Evolutionary conservation across 2,329 filamentous ascomycete genomes (phyloP), one percentile per base, ranked within the genome.

Genomic region (Drechslera avenae): DNA sequence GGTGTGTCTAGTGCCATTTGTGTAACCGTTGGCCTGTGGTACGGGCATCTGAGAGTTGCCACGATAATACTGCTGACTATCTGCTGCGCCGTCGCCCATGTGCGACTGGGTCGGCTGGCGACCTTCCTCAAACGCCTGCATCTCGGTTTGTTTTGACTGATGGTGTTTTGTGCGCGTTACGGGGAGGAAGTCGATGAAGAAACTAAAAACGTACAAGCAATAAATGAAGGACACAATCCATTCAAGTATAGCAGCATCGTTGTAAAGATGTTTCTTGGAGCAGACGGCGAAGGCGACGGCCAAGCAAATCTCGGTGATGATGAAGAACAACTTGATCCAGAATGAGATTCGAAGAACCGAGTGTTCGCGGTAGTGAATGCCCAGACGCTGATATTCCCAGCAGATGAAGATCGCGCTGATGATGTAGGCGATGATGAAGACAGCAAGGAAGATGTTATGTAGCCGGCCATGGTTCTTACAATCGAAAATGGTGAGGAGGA

Each of bases 351-450:
- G 83, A 9, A 99, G 83, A 59, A 94, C 77, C 46, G 81, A 83
- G 74, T 93, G 84, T 53, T 91, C 78, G 56, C 87, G 87, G 78
- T 92, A 90, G 70, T 88, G 87, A 45, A 88, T 85, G 19, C 91
- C 91, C 1, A 97, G 81, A 2, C 90, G 86, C 66, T 94, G 88
- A 73, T 96, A 97, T 73, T 97, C 91, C 77, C 85, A 86, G 78
- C 92, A 97, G 59, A 93, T 88, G 74, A 92, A 93, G 61, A 97
- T 82, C 48, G 93, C 92, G 4, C 87, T 90, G 46, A 96, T 69
- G 46, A 97, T 78, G 72, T 96, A 97, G 28, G 91, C 94, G 12
- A 74, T 85, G 42, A 97, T 90, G 73, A 99, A 99, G 43, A 97
- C 74, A 1, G 83, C 75, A 30, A 99, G 76, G 75, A 96, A 96